Conservation (phyloP, 495 filamentous ascomycete genomes). For the Neurospora pannonica region DNA sequence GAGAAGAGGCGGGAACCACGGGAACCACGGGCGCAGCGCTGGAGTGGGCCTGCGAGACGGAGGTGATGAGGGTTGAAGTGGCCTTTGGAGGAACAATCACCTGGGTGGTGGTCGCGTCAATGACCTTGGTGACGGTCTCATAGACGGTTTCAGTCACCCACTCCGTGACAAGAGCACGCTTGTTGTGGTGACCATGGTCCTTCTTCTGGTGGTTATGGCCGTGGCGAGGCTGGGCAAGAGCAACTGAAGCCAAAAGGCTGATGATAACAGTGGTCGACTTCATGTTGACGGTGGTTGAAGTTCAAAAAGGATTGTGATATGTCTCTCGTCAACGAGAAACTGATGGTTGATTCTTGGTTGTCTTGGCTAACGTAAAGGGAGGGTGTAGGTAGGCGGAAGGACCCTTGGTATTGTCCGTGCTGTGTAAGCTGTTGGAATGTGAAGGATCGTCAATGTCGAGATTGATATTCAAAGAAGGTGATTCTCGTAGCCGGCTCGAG, state of each 20-base stretch:
- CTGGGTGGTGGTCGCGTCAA: slow-evolving; percentile 34
- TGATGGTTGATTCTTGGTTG: neutral
- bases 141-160: slow-evolving; percentile 40
- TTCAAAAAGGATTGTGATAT: neutral
- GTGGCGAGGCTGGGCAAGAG: slow-evolving; percentile 37
- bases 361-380: neutral
- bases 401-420: neutral
- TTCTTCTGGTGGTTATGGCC: slow-evolving; percentile 23
- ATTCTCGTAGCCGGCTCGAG: slow-evolving; percentile 29
- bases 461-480: slow-evolving; percentile 11
- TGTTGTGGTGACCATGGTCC: slow-evolving; percentile 22
- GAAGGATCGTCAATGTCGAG: neutral
- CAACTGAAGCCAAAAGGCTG: slow-evolving; percentile 34
- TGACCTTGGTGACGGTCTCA: slow-evolving; percentile 38
- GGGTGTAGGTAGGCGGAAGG: neutral
- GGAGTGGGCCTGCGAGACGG: slow-evolving; percentile 2
- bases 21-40: slow-evolving; percentile 1
- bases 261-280: slow-evolving; percentile 34
- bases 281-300: slow-evolving; percentile 27
- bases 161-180: slow-evolving; percentile 36
- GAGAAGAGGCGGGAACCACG: slow-evolving; percentile 6
- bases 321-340: neutral
- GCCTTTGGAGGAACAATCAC: slow-evolving; percentile 19
- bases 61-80: slow-evolving; percentile 11
- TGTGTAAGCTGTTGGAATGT: neutral